Conservation (phyloP, 2,329 filamentous ascomycete species). For the Aureobasidium lini region DNA sequence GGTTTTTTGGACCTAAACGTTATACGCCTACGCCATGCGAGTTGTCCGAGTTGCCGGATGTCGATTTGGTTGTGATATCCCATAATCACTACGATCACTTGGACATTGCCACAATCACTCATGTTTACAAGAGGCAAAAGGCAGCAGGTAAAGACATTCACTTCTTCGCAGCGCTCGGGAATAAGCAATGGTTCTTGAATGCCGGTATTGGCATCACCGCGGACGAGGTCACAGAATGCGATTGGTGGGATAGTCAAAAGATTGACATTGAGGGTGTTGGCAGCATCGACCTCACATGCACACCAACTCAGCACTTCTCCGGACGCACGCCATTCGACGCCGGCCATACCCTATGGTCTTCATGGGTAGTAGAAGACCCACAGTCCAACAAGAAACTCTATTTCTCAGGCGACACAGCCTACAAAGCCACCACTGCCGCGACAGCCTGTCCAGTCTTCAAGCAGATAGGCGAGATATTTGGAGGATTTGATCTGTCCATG, state of each 20-base stretch:
- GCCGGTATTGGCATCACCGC: constrained; percentile 30
- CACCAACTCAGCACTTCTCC: constrained; percentile 42
- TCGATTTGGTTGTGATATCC: constrained; percentile 46
- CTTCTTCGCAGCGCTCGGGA: constrained; percentile 37
- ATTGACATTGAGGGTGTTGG: constrained; percentile 29
- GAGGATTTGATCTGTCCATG: constrained; percentile 43
- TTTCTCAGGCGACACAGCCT: constrained; percentile 46
- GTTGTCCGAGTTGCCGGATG: constrained; percentile 42
- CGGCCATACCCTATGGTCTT: constrained; percentile 41
- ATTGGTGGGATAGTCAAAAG: constrained; percentile 44
- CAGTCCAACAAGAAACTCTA: constrained; percentile 30
- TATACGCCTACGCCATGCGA: constrained; percentile 46
- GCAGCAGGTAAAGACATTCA: constrained; percentile 29
- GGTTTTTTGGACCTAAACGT: constrained; percentile 42
- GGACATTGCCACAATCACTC: constrained; percentile 38
- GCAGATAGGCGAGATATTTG: constrained; percentile 39
- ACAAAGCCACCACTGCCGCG: constrained; percentile 33
- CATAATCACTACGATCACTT: constrained; percentile 54
- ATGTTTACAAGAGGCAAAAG: constrained; percentile 30
- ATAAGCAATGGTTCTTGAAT: constrained; percentile 31
- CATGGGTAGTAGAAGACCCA: constrained; percentile 35
- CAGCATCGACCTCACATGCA: constrained; percentile 37
- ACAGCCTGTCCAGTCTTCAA: constrained; percentile 42
- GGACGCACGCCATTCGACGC: constrained; percentile 35
- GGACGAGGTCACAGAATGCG: constrained; percentile 38